These are phyloP conservation scores for Trichoderma oligosporum DNA, from an alignment of 2,329 filamentous ascomycete species.

Conservation along the genomic window DNA sequence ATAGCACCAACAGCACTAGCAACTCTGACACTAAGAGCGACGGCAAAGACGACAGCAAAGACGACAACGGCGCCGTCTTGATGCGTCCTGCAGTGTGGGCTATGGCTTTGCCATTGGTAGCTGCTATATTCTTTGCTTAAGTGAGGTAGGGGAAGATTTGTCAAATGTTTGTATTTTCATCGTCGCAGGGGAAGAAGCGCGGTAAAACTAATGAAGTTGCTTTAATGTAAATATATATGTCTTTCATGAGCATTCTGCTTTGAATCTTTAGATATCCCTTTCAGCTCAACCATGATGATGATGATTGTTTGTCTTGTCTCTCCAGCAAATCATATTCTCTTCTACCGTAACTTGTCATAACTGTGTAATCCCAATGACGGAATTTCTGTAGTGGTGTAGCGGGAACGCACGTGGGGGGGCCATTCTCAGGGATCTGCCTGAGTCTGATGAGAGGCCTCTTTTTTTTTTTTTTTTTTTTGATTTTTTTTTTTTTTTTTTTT, in stretches of 20 bases:
- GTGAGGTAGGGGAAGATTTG: slow-evolving; percentile 11
- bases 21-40: background rate
- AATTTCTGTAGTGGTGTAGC: background rate
- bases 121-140: slow-evolving; percentile 36
- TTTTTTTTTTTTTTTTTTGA: background rate
- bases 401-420: slow-evolving; percentile 3
- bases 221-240: slow-evolving; percentile 21
- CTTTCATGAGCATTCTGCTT: slow-evolving; percentile 18
- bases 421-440: background rate
- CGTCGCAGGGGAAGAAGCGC: background rate
- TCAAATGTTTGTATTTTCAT: slow-evolving; percentile 2
- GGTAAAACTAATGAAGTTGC: slow-evolving; percentile 15
- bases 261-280: slow-evolving; percentile 18
- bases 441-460: background rate
- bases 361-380: background rate
- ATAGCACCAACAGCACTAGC: background rate
- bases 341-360: background rate
- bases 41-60: slow-evolving; percentile 23
- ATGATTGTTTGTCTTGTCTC: slow-evolving; percentile 3
- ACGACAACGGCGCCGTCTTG: slow-evolving; percentile 30
- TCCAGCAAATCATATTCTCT: background rate
- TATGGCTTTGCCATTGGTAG: slow-evolving; percentile 33
- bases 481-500: background rate
- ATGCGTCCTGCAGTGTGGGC: slow-evolving; percentile 33
- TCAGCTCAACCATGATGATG: slow-evolving; percentile 16